Percentiles rank a stretch among this genome's conserved stretches.
phyloP scores from a whole-genome alignment of 202 grass and related monocot species.

The Setaria italica region DNA sequence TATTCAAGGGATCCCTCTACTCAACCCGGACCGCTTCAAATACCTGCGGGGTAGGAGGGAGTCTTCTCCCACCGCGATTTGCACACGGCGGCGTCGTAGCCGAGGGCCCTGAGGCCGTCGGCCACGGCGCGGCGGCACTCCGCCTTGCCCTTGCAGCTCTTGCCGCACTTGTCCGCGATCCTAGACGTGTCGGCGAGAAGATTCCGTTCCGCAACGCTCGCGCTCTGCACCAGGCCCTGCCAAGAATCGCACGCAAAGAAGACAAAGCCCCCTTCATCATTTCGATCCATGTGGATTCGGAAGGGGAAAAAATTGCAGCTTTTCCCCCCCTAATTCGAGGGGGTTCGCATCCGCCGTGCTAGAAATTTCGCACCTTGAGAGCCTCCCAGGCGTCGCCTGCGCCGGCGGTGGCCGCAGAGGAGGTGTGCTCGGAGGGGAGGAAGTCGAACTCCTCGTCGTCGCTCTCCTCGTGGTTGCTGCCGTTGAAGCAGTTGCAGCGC shows the following conservation, averaged over 20 bases:
- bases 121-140: constrained; percentile 65
- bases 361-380: constrained; percentile 61
- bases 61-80: constrained; percentile 83
- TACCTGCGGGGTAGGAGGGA: constrained; percentile 74
- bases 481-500: constrained; percentile 96
- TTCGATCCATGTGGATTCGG: constrained; percentile 14
- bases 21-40: background rate
- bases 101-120: constrained; percentile 76
- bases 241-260: constrained; percentile 32
- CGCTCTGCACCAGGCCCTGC: constrained; percentile 79
- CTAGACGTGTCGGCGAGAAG: constrained; percentile 84
- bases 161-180: constrained; percentile 63
- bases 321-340: background rate
- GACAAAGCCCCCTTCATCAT: background rate
- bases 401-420: background rate
- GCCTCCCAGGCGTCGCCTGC: constrained; percentile 63
- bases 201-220: constrained; percentile 80
- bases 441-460: constrained; percentile 86
- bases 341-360: background rate
- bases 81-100: constrained; percentile 85
- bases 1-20: no score
- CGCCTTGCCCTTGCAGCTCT: constrained; percentile 58
- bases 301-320: background rate
- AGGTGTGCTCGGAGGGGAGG: constrained; percentile 50
- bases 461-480: constrained; percentile 81